These are phyloP conservation scores for Colletotrichum tropicale DNA, from an alignment of 2,329 filamentous ascomycete genomes.

Conservation along the genomic window DNA sequence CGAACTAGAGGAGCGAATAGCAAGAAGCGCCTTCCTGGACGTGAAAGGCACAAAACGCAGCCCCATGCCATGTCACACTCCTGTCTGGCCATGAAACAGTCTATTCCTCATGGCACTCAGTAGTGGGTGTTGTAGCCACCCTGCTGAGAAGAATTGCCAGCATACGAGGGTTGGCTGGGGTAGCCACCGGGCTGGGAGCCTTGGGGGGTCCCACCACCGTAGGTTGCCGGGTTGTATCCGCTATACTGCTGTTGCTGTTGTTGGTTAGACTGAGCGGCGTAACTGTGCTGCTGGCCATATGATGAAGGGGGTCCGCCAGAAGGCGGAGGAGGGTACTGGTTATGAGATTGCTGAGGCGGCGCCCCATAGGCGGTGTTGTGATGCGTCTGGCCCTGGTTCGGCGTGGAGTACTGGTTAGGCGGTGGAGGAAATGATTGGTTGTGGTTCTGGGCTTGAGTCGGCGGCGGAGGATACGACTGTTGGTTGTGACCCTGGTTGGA, in stretches of 20 bases:
- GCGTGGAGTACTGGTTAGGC: conserved; percentile 17
- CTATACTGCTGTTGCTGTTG: conserved; percentile 19
- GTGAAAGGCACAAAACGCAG: neutral
- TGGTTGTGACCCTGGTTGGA: conserved; percentile 21
- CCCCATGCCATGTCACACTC: neutral
- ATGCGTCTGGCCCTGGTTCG: conserved; percentile 20
- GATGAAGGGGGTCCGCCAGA: conserved; percentile 6
- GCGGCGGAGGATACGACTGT: conserved; percentile 24
- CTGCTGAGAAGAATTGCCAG: conserved; percentile 21
- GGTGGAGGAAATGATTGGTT: conserved; percentile 22
- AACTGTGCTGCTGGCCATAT: conserved; percentile 21
- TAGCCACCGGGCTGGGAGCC: conserved; percentile 35
- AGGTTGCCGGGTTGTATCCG: conserved; percentile 35
- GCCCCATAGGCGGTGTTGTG: conserved; percentile 19
- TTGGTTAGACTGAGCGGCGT: conserved; percentile 20
- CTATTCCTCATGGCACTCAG: neutral
- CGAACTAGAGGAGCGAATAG: neutral
- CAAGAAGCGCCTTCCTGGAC: neutral
- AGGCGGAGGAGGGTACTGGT: conserved; percentile 24
- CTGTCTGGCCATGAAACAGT: neutral
- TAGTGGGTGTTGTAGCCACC: conserved; percentile 15
- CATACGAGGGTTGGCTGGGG: conserved; percentile 29
- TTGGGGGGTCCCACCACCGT: conserved; percentile 28
- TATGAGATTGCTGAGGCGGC: conserved; percentile 18
- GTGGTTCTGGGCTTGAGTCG: conserved; percentile 9